phyloP scores from a whole-genome alignment of 2,329 filamentous ascomycete species.

The Cordyceps fumosorosea region DNA sequence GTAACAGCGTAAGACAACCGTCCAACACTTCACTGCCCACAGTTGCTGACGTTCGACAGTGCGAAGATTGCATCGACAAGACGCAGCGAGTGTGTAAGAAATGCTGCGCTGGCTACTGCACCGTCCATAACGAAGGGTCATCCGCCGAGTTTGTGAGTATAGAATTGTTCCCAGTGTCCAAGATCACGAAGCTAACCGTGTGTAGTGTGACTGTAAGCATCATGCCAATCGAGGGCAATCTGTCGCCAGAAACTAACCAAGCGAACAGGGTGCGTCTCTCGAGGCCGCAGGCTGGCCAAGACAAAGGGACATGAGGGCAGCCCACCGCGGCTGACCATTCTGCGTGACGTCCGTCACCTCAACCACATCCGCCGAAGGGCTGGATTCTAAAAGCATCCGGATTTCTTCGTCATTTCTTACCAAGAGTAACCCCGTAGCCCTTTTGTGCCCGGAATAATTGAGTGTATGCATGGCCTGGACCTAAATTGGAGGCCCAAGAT shows the following conservation, averaged over 20 bases:
- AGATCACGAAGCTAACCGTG: slow-evolving; percentile 22
- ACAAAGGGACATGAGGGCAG: slow-evolving; percentile 3
- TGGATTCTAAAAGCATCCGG: neutral
- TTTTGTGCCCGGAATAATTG: neutral
- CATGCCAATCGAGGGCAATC: neutral
- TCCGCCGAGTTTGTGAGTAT: slow-evolving; percentile 52
- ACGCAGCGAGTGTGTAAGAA: slow-evolving; percentile 65
- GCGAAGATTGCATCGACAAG: slow-evolving; percentile 63
- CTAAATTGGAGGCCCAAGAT: neutral
- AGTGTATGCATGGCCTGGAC: neutral
- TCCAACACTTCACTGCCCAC: too few species aligned
- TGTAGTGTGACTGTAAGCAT: slow-evolving; percentile 17
- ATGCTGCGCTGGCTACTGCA: slow-evolving; percentile 77
- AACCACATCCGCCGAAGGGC: slow-evolving; percentile 9
- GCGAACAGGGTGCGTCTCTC: slow-evolving; percentile 30
- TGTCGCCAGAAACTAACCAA: neutral
- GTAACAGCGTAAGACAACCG: slow-evolving; percentile 57
- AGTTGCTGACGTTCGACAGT: slow-evolving; percentile 42
- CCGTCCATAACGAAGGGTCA: slow-evolving; percentile 76
- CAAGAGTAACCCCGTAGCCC: neutral
- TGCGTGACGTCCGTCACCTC: slow-evolving; percentile 9
- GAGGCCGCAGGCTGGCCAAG: slow-evolving; percentile 22
- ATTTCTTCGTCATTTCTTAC: neutral
- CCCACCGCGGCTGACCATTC: neutral
- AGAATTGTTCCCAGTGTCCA: neutral